Base-by-base conservation (phyloP, 208 protist species). In the Acanthamoeba lenticulata region DNA sequence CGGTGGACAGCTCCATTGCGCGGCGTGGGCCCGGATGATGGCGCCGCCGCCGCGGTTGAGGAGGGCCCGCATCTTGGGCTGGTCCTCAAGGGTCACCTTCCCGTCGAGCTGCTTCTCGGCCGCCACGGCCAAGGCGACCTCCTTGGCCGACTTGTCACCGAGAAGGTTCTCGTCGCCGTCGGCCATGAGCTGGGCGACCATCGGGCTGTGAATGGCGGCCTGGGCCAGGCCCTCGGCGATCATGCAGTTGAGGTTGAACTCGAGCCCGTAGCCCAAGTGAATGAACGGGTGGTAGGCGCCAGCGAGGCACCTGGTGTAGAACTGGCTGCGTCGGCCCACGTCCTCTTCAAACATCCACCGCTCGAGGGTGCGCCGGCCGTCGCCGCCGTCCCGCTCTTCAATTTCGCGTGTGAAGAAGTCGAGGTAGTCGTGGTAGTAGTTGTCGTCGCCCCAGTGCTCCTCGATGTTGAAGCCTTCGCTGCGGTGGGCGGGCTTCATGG, bases 401-500 rank as follows among this genome's bases (percentile, higher is more conserved):
- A 86, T 24, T 44, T 86, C 77, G 0, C 21, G 4, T 0, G 77
- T 60, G 77, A 86, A 86, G 77, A 40, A 86, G 77, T 60, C 29
- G 1, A 86, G 77, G 45, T 86, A 86, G 77, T 86, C 77, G 44
- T 60, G 77, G 45, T 86, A 86, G 77, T 60, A 86, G 44, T 60
- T 57, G 6, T 57, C 77, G 29, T 86, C 77, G n/a, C 77, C 77
- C 77, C 77, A 86, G 77, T 86, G 77, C 77, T 49, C n/a, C 0
- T 86, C 44, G 0, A 24, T 2, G 45, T 86, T 21, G 77, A 86
- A 86, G 0, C 0, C 77, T 11, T 21, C 44, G 44, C 24, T 44
- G 67, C 45, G 44, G 44, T 57, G 77, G 27, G 69, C 40, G 7
- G 77, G 77, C 77, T 40, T 86, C 5, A 86, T 0, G 0, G 44